Evolutionary conservation across 1,284 basidiomycete species (phyloP).

Genomic region (Peniophora sp.): DNA sequence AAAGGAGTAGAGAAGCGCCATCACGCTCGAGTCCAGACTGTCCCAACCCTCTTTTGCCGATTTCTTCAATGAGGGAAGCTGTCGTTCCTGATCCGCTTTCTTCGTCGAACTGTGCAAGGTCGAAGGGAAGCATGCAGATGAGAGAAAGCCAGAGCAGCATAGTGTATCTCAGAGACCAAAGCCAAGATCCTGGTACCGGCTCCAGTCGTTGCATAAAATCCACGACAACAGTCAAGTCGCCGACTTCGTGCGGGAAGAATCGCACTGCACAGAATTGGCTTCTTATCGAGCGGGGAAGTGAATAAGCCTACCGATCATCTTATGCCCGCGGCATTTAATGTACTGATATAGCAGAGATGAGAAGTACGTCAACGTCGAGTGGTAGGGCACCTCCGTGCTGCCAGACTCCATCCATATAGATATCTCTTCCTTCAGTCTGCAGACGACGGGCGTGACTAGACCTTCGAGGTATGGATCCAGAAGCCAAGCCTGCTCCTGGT

Average conservation of each 20-base stretch:
- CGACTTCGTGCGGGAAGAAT: conserved; percentile 87
- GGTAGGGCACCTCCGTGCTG: conserved; percentile 23
- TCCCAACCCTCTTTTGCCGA: conserved; percentile 55
- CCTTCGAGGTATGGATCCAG: conserved; percentile 92
- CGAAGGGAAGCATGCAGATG: conserved; percentile 92
- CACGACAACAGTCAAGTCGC: conserved; percentile 73
- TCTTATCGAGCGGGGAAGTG: neutral
- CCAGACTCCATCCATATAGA: conserved; percentile 30
- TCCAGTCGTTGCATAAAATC: conserved; percentile 50
- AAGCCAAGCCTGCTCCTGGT: conserved; percentile 91
- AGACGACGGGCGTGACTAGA: conserved; percentile 75
- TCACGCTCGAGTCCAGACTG: conserved; percentile 79
- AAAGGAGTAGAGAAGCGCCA: conserved; percentile 65
- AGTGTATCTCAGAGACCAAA: conserved; percentile 83
- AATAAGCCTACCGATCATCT: conserved; percentile 74
- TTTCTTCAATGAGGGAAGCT: conserved; percentile 44
- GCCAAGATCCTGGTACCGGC: conserved; percentile 30
- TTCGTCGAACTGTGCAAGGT: conserved; percentile 79
- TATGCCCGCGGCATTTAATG: conserved; percentile 87
- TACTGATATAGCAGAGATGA: conserved; percentile 74
- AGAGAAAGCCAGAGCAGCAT: conserved; percentile 90
- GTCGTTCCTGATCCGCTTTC: conserved; percentile 37
- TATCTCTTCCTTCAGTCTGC: conserved; percentile 55
- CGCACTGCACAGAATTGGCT: conserved; percentile 53
- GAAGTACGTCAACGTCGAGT: conserved; percentile 26